These are phyloP conservation scores for Microascus cirrosus DNA, from an alignment of 2,329 filamentous ascomycete genomes.

Conservation along the genomic window DNA sequence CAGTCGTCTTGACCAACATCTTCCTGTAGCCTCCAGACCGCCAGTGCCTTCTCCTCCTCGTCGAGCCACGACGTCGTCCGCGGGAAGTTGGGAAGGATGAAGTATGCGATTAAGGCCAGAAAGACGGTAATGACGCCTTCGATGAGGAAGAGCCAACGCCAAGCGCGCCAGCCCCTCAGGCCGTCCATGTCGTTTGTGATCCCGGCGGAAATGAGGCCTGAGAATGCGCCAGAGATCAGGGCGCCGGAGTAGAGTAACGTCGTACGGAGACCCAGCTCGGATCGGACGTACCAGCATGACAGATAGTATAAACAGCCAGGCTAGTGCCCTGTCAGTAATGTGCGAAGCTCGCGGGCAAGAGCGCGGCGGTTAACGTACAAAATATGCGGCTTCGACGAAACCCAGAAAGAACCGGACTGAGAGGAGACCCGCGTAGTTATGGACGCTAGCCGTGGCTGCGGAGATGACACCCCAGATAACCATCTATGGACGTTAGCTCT, in stretches of 20 bases:
- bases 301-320: constrained; percentile 33
- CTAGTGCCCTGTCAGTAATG: constrained; percentile 13
- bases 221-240: constrained; percentile 57
- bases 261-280: constrained; percentile 52
- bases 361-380: background rate
- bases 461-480: constrained; percentile 27
- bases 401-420: constrained; percentile 25
- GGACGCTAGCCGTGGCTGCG: constrained; percentile 22
- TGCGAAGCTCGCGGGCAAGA: background rate
- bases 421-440: constrained; percentile 20
- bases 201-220: constrained; percentile 51
- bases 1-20: constrained; percentile 56
- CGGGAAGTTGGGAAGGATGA: constrained; percentile 27
- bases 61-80: constrained; percentile 24
- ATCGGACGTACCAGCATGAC: constrained; percentile 49
- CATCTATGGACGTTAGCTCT: constrained; percentile 25
- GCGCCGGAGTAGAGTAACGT: constrained; percentile 48
- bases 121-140: constrained; percentile 40
- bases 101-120: constrained; percentile 18
- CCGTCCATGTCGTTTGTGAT: constrained; percentile 47
- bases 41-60: constrained; percentile 32
- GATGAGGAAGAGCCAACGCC: constrained; percentile 60
- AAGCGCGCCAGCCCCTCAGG: constrained; percentile 31
- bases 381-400: constrained; percentile 19
- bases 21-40: constrained; percentile 49